A percentile compares a stretch with the other conserved stretches of the same genome.
Evolutionary conservation across 306 rosid species (phyloP).

Genomic region (Inga oerstediana): DNA sequence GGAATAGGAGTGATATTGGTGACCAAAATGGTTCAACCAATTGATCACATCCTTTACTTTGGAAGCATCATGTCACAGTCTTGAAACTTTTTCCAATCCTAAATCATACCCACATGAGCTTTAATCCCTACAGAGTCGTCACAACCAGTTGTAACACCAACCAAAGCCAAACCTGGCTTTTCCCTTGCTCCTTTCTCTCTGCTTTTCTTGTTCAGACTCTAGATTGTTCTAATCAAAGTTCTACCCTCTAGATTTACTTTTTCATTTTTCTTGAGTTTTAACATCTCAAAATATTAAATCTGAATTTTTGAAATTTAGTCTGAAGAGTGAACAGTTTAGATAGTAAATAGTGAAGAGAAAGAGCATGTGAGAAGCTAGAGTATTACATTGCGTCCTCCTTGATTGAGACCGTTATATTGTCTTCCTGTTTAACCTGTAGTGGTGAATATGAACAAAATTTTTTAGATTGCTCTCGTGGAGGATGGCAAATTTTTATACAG

Average conservation of each 20-base stretch:
- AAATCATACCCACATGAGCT: no score
- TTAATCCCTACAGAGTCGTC: background rate
- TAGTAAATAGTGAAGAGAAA: background rate
- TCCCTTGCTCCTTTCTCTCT: background rate
- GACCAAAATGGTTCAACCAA: slow-evolving; percentile 29
- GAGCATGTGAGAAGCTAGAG: background rate
- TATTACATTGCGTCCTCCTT: background rate
- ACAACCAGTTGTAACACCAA: slow-evolving; percentile 7
- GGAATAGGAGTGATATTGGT: slow-evolving; percentile 31
- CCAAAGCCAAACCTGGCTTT: slow-evolving; percentile 10
- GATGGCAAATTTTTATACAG: background rate
- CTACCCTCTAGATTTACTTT: background rate
- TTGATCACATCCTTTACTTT: slow-evolving; percentile 33
- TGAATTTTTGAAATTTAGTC: background rate
- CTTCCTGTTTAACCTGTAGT: background rate
- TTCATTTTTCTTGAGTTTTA: background rate
- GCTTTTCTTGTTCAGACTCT: slow-evolving; percentile 2
- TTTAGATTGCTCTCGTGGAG: background rate
- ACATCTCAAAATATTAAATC: background rate
- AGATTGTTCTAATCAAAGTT: background rate
- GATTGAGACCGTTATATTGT: background rate
- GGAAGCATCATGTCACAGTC: slow-evolving; percentile 2
- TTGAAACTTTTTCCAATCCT: background rate
- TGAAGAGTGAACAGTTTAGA: background rate
- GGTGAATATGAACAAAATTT: background rate